Conservation (phyloP, 805 yeast genomes). For the Jamesozyma jinghongensis region DNA sequence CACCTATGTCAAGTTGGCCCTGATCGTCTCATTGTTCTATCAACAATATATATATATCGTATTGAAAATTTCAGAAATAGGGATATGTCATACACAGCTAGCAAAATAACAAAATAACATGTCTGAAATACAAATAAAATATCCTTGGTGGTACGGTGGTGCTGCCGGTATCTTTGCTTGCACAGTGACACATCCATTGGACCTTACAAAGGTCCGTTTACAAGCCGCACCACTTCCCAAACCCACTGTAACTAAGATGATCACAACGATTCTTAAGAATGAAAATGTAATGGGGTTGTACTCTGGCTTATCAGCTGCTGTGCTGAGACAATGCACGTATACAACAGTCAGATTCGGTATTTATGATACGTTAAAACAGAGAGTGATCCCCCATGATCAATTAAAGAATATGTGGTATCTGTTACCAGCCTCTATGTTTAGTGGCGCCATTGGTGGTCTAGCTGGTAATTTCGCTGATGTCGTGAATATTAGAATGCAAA, state of each 20-base stretch:
- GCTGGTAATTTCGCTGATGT: constrained; percentile 87
- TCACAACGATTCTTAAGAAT: constrained; percentile 10
- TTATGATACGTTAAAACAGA: constrained; percentile 68
- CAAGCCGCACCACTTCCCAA: constrained; percentile 70
- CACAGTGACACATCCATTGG: constrained; percentile 70
- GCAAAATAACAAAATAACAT: background rate
- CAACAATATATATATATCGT: too few relatives aligned
- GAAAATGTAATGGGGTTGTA: constrained; percentile 70
- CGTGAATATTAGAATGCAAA: constrained; percentile 85
- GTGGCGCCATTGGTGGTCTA: constrained; percentile 77
- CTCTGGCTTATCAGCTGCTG: constrained; percentile 73
- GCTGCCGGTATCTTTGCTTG: constrained; percentile 62
- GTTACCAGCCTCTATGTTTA: constrained; percentile 73
- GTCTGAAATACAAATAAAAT: constrained; percentile 14
- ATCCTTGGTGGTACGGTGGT: constrained; percentile 58
- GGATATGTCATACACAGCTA: too few relatives aligned
- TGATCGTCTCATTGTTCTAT: too few relatives aligned
- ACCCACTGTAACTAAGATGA: constrained; percentile 51
- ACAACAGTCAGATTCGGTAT: constrained; percentile 80
- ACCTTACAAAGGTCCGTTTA: constrained; percentile 76
- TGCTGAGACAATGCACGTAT: constrained; percentile 80
- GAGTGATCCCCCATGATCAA: constrained; percentile 33
- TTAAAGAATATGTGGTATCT: constrained; percentile 51
- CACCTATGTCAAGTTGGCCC: too few relatives aligned
- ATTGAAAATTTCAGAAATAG: background rate